These are phyloP conservation scores for Globisporangium mamillatum DNA, from an alignment of 352 stramenopile species.

Conservation along the genomic window DNA sequence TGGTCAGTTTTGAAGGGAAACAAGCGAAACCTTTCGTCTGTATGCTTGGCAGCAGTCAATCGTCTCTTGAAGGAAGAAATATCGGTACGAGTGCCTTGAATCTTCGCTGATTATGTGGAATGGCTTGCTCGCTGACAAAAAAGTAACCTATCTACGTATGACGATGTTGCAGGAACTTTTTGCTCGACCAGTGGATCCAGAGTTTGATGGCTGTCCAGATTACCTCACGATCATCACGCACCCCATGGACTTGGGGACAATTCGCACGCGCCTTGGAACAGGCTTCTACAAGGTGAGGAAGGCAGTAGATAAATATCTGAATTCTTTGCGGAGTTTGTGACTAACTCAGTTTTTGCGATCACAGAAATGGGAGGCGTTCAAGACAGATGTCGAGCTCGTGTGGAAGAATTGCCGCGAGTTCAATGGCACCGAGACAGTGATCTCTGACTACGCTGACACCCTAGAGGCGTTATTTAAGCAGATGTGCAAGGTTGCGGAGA, in stretches of 20 bases:
- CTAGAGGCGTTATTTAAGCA: conserved; percentile 61
- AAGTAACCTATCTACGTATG: not conserved
- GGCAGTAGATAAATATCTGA: too few relatives aligned
- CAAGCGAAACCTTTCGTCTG: conserved; percentile 34
- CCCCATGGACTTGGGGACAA: conserved; percentile 86
- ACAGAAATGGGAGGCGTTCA: conserved; percentile 78
- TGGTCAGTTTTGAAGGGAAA: conserved; percentile 56
- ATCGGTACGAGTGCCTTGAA: conserved; percentile 31
- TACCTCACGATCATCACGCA: conserved; percentile 81
- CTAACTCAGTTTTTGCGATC: not conserved
- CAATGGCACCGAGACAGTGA: conserved; percentile 71
- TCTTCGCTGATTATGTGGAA: not conserved
- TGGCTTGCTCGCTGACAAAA: not conserved
- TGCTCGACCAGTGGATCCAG: conserved; percentile 77
- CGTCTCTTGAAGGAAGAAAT: conserved; percentile 73
- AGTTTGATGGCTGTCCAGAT: conserved; percentile 77
- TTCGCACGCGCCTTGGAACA: conserved; percentile 51
- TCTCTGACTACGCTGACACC: conserved; percentile 73
- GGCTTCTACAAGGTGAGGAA: conserved; percentile 65
- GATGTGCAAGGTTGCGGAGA: conserved; percentile 61
- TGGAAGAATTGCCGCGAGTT: conserved; percentile 85
- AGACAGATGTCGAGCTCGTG: conserved; percentile 72
- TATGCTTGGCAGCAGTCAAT: conserved; percentile 63
- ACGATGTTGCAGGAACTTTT: conserved; percentile 61
- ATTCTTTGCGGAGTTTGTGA: too few relatives aligned